Evolutionary conservation across 2,329 filamentous ascomycete genomes (phyloP).

Genomic region (Calycina herbarum): DNA sequence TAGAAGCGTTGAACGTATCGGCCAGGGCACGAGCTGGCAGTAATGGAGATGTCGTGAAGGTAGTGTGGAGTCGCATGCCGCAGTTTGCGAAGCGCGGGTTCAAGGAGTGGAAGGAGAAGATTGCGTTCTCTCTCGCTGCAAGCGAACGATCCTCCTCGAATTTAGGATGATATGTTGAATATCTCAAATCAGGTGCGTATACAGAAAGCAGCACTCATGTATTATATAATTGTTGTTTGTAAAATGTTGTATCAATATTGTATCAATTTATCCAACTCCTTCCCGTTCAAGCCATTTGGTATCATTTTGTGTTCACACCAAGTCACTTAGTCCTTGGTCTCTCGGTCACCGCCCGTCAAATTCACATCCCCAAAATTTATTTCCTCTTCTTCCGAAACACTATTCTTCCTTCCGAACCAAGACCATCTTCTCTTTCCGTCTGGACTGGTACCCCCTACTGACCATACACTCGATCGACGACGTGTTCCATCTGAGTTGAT

Average conservation of each 20-base stretch:
- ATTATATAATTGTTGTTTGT: conserved; percentile 5
- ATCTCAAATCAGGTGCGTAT: background rate
- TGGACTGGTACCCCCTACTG: conserved; percentile 19
- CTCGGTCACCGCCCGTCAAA: conserved; percentile 7
- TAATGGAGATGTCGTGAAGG: conserved; percentile 24
- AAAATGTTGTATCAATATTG: conserved; percentile 9
- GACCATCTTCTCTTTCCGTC: conserved; percentile 24
- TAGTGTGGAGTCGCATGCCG: conserved; percentile 32
- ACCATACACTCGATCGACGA: conserved; percentile 28
- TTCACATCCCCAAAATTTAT: conserved; percentile 16
- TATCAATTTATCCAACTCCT: background rate
- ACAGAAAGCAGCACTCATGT: background rate
- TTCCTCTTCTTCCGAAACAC: conserved; percentile 7
- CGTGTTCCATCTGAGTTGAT: conserved; percentile 27
- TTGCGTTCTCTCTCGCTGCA: conserved; percentile 17
- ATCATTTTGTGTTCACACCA: background rate
- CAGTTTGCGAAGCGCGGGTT: conserved; percentile 31
- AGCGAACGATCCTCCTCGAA: conserved; percentile 8
- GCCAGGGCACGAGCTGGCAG: conserved; percentile 20
- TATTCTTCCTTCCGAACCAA: conserved; percentile 23
- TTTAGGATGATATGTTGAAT: background rate
- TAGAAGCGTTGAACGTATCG: conserved; percentile 27
- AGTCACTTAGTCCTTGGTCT: background rate
- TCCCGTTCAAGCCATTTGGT: background rate
- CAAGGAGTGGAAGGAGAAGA: conserved; percentile 29